These are phyloP conservation scores for Coemansia sp. DNA, from an alignment of 192 early-diverging fungal species.

Conservation along the genomic window DNA sequence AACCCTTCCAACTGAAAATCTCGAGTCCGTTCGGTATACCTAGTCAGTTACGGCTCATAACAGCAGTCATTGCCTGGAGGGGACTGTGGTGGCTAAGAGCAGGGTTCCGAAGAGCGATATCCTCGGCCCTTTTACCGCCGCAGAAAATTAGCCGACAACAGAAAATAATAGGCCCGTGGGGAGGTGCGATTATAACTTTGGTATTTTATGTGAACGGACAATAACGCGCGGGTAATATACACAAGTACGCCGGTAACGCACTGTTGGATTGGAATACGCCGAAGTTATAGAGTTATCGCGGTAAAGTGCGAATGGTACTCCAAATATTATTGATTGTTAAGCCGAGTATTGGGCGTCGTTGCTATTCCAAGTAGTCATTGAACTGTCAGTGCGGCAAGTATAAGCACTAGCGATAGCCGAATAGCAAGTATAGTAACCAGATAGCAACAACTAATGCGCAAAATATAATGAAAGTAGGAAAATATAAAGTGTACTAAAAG, in stretches of 20 bases:
- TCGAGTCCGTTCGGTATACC: no score
- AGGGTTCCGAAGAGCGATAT: neutral
- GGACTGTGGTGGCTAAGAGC: neutral
- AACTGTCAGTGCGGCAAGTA: neutral
- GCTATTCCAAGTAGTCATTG: neutral
- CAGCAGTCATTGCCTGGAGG: no score
- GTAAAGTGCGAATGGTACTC: neutral
- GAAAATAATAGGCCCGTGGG: neutral
- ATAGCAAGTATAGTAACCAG: neutral
- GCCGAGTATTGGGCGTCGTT: neutral
- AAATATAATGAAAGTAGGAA: constrained; percentile 1
- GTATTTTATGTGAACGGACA: neutral
- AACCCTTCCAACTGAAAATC: no score
- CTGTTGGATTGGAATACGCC: neutral
- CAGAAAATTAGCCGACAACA: neutral
- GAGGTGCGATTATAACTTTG: no score
- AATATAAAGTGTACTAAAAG: neutral
- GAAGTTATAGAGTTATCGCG: neutral
- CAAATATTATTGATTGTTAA: neutral
- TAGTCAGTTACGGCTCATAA: no score
- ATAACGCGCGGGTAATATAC: neutral
- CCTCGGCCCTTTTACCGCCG: neutral
- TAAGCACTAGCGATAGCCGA: neutral
- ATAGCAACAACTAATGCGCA: neutral
- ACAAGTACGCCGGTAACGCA: neutral